Conservation (phyloP, 306 rosid species). For the Sechiopsis laciniata region DNA sequence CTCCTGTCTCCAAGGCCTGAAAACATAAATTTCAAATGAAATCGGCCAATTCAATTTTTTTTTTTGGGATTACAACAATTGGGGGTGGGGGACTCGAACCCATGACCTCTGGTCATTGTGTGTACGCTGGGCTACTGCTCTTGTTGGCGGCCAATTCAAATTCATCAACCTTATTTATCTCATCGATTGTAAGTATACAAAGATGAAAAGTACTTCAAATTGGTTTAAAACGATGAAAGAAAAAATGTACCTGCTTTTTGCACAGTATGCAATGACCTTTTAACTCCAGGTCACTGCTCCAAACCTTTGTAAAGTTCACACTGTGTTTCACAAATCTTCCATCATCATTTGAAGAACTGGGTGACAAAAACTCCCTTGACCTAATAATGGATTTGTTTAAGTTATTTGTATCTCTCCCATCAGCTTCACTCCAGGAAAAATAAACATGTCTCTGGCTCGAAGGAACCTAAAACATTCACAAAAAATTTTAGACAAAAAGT, state of each 20-base stretch:
- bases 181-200: not conserved
- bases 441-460: conserved; percentile 80
- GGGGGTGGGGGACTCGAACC: too few relatives aligned
- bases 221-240: not conserved
- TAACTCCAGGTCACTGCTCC: conserved; percentile 88
- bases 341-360: conserved; percentile 48
- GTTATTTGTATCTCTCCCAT: conserved; percentile 51
- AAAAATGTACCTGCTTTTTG: conserved; percentile 62
- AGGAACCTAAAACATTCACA: conserved; percentile 67
- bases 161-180: conserved; percentile 2
- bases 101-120: too few relatives aligned
- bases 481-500: conserved; percentile 28
- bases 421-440: conserved; percentile 78
- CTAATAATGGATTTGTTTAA: conserved; percentile 57
- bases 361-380: conserved; percentile 53
- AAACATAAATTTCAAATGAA: conserved; percentile 26
- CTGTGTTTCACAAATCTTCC: conserved; percentile 59
- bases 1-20: conserved; percentile 49
- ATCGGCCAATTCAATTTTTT: not conserved
- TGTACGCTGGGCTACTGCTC: too few relatives aligned
- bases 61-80: too few relatives aligned
- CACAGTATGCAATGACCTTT: conserved; percentile 62
- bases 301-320: conserved; percentile 70
- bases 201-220: conserved; percentile 18
- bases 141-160: not conserved